These are phyloP conservation scores for Claviceps quebecensis DNA, from an alignment of 2,329 filamentous ascomycete species.

Conservation along the genomic window DNA sequence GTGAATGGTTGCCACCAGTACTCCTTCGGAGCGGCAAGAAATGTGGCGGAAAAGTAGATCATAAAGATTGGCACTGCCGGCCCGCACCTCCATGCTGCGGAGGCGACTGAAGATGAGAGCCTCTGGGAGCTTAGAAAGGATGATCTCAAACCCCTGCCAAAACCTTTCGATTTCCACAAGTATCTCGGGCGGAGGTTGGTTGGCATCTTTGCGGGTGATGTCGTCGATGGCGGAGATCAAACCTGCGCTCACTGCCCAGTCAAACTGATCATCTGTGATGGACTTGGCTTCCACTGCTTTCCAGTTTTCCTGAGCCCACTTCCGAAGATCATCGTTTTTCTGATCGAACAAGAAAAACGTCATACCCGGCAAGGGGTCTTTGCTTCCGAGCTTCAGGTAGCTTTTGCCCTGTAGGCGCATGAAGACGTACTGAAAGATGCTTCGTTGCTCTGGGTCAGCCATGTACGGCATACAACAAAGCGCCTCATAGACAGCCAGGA, in stretches of 20 bases:
- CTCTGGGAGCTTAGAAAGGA: constrained; percentile 60
- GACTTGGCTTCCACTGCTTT: constrained; percentile 38
- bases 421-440: constrained; percentile 70
- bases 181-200: constrained; percentile 19
- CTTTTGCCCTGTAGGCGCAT: constrained; percentile 57
- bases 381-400: constrained; percentile 61
- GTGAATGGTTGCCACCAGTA: constrained; percentile 55
- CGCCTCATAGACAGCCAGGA: constrained; percentile 76
- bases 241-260: constrained; percentile 70
- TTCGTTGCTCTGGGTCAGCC: constrained; percentile 33
- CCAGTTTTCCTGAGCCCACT: constrained; percentile 26
- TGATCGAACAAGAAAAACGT: constrained; percentile 63
- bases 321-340: constrained; percentile 41
- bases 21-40: constrained; percentile 33
- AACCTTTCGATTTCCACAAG: constrained; percentile 48
- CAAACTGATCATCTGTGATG: constrained; percentile 62
- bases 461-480: constrained; percentile 75
- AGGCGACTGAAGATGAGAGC: constrained; percentile 65
- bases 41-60: constrained; percentile 45
- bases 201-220: constrained; percentile 36
- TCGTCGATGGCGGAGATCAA: constrained; percentile 52
- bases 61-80: constrained; percentile 47
- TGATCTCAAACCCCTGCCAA: constrained; percentile 64
- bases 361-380: constrained; percentile 65
- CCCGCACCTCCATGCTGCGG: constrained; percentile 60